These are phyloP conservation scores for Fusarium heterosporum DNA, from an alignment of 2,329 filamentous ascomycete species.

Conservation along the genomic window DNA sequence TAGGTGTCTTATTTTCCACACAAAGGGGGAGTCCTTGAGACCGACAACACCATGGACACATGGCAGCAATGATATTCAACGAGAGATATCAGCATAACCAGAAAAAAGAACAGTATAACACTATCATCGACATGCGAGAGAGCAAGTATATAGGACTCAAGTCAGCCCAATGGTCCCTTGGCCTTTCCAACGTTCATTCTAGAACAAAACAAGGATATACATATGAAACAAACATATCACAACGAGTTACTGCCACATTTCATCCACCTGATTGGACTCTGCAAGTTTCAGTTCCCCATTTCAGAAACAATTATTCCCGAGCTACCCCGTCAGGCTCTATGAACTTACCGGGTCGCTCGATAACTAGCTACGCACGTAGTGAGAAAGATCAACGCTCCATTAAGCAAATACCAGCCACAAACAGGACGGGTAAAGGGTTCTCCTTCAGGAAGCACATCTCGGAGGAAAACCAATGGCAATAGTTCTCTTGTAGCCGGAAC, in stretches of 20 bases:
- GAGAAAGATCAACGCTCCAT: conserved; percentile 4
- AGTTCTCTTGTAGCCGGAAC: conserved; percentile 3
- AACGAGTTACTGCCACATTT: conserved; percentile 13
- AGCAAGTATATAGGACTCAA: too few species aligned
- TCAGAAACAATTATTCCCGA: conserved; percentile 19
- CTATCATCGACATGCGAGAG: too few species aligned
- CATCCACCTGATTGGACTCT: conserved; percentile 23
- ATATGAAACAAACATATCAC: conserved; percentile 23
- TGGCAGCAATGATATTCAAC: too few species aligned
- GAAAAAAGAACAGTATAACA: too few species aligned
- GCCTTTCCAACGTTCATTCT: not conserved
- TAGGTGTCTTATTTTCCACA: not conserved
- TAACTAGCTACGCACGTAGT: too few species aligned
- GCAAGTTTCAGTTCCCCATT: not conserved
- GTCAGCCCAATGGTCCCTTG: too few species aligned
- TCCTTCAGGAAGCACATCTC: not conserved
- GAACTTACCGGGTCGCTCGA: not conserved
- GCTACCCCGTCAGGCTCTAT: conserved; percentile 17
- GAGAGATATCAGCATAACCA: too few species aligned
- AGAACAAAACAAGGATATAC: conserved; percentile 20
- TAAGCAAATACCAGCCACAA: not conserved
- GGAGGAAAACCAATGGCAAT: not conserved
- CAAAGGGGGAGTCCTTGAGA: not conserved
- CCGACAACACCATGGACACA: not conserved
- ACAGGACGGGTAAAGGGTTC: not conserved